Evolutionary conservation across 305 asterid species (phyloP).

Genomic region (Vinca major): DNA sequence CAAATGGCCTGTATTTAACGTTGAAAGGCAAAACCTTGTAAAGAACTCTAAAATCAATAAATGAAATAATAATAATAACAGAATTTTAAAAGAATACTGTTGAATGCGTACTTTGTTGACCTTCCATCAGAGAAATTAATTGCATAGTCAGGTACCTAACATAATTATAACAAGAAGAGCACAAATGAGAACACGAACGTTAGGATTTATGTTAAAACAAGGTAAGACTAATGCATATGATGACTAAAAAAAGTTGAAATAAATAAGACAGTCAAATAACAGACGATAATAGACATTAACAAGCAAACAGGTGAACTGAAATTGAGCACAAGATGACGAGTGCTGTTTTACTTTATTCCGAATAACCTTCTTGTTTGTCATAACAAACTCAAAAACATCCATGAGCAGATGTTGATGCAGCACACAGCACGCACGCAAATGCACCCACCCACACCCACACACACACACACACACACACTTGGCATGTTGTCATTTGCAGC

Average conservation of each 20-base stretch:
- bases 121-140: conserved; percentile 45
- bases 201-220: neutral
- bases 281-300: neutral
- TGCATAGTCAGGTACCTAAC: conserved; percentile 61
- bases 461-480: neutral
- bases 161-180: neutral
- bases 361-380: neutral
- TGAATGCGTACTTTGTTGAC: conserved; percentile 34
- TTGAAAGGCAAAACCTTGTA: neutral
- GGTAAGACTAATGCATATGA: neutral
- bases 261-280: neutral
- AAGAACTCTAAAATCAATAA: neutral
- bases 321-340: neutral
- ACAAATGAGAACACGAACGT: neutral
- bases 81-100: neutral
- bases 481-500: neutral
- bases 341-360: neutral
- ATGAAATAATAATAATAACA: neutral
- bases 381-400: neutral
- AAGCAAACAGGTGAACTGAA: neutral
- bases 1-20: conserved; percentile 40
- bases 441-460: neutral
- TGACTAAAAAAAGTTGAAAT: neutral
- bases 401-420: neutral
- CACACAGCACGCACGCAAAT: no score